A percentile compares a stretch with the other conserved stretches of the same genome.
These are phyloP conservation scores for Centaurea solstitialis DNA, from an alignment of 129 eudicot species.

Conservation along the genomic window DNA sequence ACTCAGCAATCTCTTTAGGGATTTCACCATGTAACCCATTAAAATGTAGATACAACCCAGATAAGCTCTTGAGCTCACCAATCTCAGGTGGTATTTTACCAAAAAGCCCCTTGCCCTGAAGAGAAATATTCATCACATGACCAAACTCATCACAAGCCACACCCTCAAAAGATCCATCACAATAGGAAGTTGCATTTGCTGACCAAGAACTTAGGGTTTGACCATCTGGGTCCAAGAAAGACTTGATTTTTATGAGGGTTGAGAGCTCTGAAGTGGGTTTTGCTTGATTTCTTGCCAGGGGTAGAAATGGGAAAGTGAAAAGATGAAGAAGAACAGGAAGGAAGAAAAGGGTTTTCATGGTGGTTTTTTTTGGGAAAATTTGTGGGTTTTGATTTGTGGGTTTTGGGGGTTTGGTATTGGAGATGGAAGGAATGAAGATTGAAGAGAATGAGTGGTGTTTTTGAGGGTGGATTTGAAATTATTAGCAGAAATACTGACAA, in stretches of 20 bases:
- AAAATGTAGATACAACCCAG: constrained; percentile 92
- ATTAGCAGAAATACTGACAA: constrained; percentile 31
- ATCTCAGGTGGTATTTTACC: constrained; percentile 83
- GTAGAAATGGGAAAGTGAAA: constrained; percentile 16
- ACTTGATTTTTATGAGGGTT: constrained; percentile 53
- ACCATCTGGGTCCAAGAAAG: constrained; percentile 70
- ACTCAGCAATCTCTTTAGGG: constrained; percentile 72
- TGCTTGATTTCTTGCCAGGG: constrained; percentile 25
- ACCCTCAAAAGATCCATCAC: constrained; percentile 73
- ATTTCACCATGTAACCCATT: constrained; percentile 74
- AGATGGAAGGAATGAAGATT: constrained; percentile 13
- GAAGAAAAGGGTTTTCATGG: constrained; percentile 32
- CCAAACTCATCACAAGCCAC: constrained; percentile 77
- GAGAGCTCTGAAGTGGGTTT: constrained; percentile 33
- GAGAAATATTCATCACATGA: constrained; percentile 83
- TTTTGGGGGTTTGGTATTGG: constrained; percentile 19
- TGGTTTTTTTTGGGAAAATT: constrained; percentile 4
- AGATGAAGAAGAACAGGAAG: constrained; percentile 14
- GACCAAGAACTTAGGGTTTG: constrained; percentile 72
- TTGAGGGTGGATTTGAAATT: constrained; percentile 41
- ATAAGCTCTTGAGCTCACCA: constrained; percentile 71
- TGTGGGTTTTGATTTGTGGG: constrained; percentile 34
- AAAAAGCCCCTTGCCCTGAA: constrained; percentile 87
- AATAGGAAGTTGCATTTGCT: constrained; percentile 51
- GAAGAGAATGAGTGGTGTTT: constrained; percentile 25